Conservation (phyloP, 805 yeast genomes). For the Candida broadrunensis region DNA sequence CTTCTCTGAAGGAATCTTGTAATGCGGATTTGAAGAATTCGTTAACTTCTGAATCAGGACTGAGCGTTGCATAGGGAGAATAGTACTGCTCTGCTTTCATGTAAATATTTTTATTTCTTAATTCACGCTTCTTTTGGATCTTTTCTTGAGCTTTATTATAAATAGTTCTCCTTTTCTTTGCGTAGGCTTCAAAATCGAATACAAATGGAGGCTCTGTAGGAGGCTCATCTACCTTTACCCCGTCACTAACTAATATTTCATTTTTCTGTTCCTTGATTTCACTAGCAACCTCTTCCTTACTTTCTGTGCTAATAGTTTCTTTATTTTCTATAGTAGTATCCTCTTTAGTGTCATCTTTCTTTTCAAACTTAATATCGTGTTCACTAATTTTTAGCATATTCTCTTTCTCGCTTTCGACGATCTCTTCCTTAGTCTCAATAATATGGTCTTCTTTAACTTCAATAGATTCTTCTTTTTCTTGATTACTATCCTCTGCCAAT, state of each 20-base stretch:
- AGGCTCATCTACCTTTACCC: not conserved
- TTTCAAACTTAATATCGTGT: not conserved
- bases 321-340: not conserved
- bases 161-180: constrained; percentile 44
- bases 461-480: constrained; percentile 1
- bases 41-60: constrained; percentile 19
- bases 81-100: constrained; percentile 36
- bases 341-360: not conserved
- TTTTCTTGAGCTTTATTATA: constrained; percentile 24
- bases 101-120: constrained; percentile 27
- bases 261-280: not conserved
- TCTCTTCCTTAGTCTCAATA: not conserved
- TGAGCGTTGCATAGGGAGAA: constrained; percentile 32
- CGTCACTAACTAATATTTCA: not conserved
- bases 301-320: not conserved
- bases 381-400: too few species aligned
- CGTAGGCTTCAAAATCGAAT: constrained; percentile 59
- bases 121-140: constrained; percentile 13
- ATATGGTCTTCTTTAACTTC: not conserved
- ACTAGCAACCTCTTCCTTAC: not conserved
- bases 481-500: constrained; percentile 2
- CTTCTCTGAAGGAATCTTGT: constrained; percentile 27
- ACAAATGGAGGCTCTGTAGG: constrained; percentile 1
- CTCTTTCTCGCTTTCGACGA: too few species aligned
- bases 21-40: constrained; percentile 19